Evolutionary conservation across 352 stramenopile species (phyloP).

Genomic region (Phytophthora melonis): DNA sequence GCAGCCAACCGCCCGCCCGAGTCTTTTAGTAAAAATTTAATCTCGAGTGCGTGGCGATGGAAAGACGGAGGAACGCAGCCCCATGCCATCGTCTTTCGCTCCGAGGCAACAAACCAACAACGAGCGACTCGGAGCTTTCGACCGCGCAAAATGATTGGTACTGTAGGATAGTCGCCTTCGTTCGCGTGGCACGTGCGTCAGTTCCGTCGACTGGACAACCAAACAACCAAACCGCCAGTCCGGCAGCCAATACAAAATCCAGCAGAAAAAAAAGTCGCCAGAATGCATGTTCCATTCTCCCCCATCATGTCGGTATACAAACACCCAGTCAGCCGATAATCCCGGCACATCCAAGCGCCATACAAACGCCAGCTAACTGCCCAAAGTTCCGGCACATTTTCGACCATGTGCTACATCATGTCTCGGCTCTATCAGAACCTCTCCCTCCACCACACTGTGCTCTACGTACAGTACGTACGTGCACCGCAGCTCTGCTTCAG

Average conservation of each 20-base stretch:
- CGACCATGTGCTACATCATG: constrained; percentile 4
- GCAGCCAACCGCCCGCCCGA: not conserved
- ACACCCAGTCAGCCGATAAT: constrained; percentile 14
- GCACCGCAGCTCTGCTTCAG: constrained; percentile 1
- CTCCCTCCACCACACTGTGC: not conserved
- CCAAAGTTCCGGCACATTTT: constrained; percentile 26
- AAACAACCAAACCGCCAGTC: not conserved
- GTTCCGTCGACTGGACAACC: constrained; percentile 23
- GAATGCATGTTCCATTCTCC: not conserved
- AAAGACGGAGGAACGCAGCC: constrained; percentile 3
- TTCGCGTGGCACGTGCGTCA: constrained; percentile 19
- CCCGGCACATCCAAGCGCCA: constrained; percentile 7
- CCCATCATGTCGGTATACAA: constrained; percentile 9
- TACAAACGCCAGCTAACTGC: constrained; percentile 16
- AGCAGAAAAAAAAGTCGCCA: not conserved
- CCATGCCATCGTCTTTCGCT: constrained; percentile 30
- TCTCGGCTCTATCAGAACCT: constrained; percentile 25
- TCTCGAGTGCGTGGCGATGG: constrained; percentile 3
- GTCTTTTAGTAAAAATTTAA: constrained; percentile 18
- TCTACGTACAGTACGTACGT: too few species aligned
- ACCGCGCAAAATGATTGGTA: not conserved
- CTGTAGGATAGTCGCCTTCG: not conserved
- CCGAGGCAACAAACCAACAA: constrained; percentile 17
- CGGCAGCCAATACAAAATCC: constrained; percentile 16
- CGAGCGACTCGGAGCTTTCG: constrained; percentile 5